These are phyloP conservation scores for Punica granatum DNA, from an alignment of 345 rosid species.

Conservation along the genomic window DNA sequence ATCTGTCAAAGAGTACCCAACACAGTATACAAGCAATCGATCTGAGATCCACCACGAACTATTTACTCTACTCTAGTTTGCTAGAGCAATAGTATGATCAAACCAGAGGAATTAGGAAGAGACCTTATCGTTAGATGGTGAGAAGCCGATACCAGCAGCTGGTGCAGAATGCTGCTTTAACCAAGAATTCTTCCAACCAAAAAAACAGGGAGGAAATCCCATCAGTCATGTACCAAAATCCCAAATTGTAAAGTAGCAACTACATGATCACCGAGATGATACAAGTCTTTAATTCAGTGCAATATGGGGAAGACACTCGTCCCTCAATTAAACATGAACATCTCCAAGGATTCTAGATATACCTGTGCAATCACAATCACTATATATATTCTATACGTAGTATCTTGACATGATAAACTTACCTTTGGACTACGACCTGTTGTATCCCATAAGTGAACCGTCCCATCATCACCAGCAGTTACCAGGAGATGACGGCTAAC, in stretches of 20 bases:
- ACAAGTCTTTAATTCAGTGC: background rate
- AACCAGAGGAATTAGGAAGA: slow-evolving; percentile 10
- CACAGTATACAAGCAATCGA: background rate
- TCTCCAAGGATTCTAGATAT: background rate
- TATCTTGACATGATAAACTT: background rate
- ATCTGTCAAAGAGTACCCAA: slow-evolving; percentile 36
- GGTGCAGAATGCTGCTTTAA: slow-evolving; percentile 97
- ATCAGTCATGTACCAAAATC: slow-evolving; percentile 1
- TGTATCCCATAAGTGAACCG: slow-evolving; percentile 92
- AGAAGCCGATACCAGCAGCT: slow-evolving; percentile 87
- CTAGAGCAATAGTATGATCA: background rate
- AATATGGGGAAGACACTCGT: background rate
- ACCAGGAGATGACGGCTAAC: slow-evolving; percentile 83
- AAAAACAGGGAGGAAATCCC: slow-evolving; percentile 5
- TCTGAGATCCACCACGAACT: background rate
- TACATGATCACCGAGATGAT: background rate
- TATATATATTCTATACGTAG: background rate
- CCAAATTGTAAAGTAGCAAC: background rate
- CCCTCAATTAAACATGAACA: background rate
- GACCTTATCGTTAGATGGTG: slow-evolving; percentile 96
- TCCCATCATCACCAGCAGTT: slow-evolving; percentile 98
- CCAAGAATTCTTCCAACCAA: slow-evolving; percentile 67
- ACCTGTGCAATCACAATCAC: background rate
- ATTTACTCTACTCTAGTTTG: background rate
- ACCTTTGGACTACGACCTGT: slow-evolving; percentile 96